Percentiles rank a stretch among this genome's conserved stretches.
phyloP scores from a whole-genome alignment of 306 rosid genomes.

The Purshia tridentata region DNA sequence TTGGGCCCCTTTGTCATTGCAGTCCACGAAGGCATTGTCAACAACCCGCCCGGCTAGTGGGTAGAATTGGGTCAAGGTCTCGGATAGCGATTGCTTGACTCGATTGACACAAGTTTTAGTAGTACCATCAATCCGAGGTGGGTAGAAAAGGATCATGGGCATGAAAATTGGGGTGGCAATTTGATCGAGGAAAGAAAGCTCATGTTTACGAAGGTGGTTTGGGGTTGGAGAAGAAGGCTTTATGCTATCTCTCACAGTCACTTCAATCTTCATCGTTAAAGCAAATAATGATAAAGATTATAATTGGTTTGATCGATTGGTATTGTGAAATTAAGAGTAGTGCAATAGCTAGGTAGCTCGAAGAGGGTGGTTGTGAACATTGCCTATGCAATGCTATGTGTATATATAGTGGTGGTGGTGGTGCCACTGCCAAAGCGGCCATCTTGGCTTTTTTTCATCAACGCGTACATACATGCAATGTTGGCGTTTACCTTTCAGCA shows the following conservation, averaged over 20 bases:
- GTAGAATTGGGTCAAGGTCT: conserved; percentile 22
- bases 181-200: conserved; percentile 33
- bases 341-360: background rate
- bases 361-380: too few species aligned
- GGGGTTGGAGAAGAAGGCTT: conserved; percentile 30
- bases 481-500: too few species aligned
- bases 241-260: background rate
- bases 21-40: conserved; percentile 11
- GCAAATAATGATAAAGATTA: background rate
- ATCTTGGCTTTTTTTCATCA: too few species aligned
- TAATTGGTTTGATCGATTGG: background rate
- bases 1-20: conserved; percentile 15
- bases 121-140: background rate
- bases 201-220: conserved; percentile 22
- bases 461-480: too few species aligned
- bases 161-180: conserved; percentile 18
- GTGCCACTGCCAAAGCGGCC: too few species aligned
- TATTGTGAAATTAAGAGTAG: background rate
- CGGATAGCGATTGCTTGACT: conserved; percentile 24
- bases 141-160: conserved; percentile 29
- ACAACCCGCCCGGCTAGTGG: conserved; percentile 18
- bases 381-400: too few species aligned
- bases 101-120: background rate
- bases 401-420: too few species aligned
- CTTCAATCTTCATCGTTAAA: conserved; percentile 14